A percentile compares a stretch with the other conserved stretches of the same genome.
These are phyloP conservation scores for Malbranchea zuffiana DNA, from an alignment of 2,329 filamentous ascomycete genomes.

Conservation along the genomic window DNA sequence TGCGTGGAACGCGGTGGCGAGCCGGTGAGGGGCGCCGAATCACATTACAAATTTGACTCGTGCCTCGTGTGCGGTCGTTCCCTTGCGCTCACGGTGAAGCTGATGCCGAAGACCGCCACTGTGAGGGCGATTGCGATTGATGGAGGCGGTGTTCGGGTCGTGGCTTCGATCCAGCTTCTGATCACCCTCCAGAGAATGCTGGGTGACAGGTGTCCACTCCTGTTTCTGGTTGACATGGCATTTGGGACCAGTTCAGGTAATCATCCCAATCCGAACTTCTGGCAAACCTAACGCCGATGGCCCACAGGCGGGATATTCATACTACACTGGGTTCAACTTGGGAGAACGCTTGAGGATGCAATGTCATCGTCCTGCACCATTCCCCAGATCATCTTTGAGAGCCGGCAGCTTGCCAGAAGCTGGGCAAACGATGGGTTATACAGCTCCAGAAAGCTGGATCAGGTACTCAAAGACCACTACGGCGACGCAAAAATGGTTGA, in stretches of 20 bases:
- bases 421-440: background rate
- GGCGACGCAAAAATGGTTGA: background rate
- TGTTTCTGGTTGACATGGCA: background rate
- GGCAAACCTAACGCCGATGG: too few relatives aligned
- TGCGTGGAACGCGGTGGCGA: background rate
- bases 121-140: background rate
- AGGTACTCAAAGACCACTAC: background rate
- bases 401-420: too few relatives aligned
- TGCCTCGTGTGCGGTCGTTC: background rate
- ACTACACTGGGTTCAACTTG: too few relatives aligned
- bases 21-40: background rate
- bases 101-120: background rate
- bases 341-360: too few relatives aligned
- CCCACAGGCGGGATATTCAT: too few relatives aligned
- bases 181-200: background rate
- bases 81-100: background rate
- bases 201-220: background rate
- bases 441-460: background rate
- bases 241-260: background rate
- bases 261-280: too few relatives aligned
- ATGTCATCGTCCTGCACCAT: too few relatives aligned
- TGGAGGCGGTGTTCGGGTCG: background rate
- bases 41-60: background rate
- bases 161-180: background rate
- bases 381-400: too few relatives aligned